Evolutionary conservation across 352 stramenopile genomes (phyloP).

Genomic region (Globisporangium spiculum): DNA sequence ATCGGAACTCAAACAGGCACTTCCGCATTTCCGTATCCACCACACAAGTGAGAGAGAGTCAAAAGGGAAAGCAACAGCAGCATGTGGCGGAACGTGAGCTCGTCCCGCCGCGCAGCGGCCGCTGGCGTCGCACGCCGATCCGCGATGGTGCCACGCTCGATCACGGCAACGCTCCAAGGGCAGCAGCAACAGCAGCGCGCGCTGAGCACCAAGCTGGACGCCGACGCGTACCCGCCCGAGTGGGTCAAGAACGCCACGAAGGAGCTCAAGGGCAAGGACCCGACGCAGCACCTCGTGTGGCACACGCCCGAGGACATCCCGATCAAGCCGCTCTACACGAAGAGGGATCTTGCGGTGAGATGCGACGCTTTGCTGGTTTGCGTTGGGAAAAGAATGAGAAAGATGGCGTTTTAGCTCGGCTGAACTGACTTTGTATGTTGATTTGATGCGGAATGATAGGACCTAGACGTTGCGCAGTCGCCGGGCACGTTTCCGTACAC

Average conservation of each 20-base stretch:
- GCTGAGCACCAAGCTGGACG: conserved; percentile 33
- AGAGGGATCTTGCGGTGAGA: conserved; percentile 60
- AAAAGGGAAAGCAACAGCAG: background rate
- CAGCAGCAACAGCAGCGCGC: conserved; percentile 15
- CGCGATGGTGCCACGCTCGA: background rate
- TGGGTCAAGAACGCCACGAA: conserved; percentile 66
- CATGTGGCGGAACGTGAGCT: conserved; percentile 10
- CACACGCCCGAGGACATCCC: conserved; percentile 91
- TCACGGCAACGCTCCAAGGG: background rate
- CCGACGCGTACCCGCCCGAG: conserved; percentile 35
- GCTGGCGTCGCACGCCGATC: conserved; percentile 1
- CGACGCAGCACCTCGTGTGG: conserved; percentile 65
- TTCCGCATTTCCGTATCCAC: background rate
- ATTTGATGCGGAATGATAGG: conserved; percentile 11
- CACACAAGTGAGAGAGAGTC: background rate
- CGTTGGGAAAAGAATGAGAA: background rate
- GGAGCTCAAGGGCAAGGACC: conserved; percentile 83
- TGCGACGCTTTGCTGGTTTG: background rate
- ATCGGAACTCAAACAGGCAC: background rate
- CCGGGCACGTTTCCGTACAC: conserved; percentile 91
- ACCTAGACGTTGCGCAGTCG: conserved; percentile 59
- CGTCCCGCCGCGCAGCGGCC: conserved; percentile 6
- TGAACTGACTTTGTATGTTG: background rate
- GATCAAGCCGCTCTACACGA: conserved; percentile 95
- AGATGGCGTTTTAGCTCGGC: background rate